Evolutionary conservation across 345 rosid genomes (phyloP), one percentile per base, ranked within the genome.

Genomic region (Aquilaria sinensis): DNA sequence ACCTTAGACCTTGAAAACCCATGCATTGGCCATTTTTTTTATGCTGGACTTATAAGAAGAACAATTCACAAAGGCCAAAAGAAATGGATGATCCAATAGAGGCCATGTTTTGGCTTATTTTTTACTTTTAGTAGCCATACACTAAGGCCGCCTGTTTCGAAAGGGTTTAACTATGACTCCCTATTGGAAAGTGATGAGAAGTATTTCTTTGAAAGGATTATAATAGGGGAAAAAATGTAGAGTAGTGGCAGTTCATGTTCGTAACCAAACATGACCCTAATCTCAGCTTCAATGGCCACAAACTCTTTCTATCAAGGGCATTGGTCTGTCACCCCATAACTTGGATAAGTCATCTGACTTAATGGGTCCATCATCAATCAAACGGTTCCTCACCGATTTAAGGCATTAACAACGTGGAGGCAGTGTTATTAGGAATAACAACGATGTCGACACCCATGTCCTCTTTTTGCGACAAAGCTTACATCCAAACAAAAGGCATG

Each of bases 1-100:
- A 23, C 23, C 23, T 23, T 23, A 23, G 23, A 23, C 23, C 1
- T 23, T 23, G 23, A 23, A 23, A 23, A 1, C 23, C 23, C 23
- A 23, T 1, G 23, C 23, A 23, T 23, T 23, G 23, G 23, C 23
- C 23, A 23, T 23, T 23, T 23, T 23, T 86, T 64, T 67, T 83
- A 55, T 86, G 92, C 70, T 83, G 92, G 65, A 86, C 83, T 67
- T 86, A 83, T 70, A 86, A 86, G 77, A 86, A 83, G 63, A 77
- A 78, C 56, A 77, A 63, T 61, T 71, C 84, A 10, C 87, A 86
- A 48, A 79, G 92, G 69, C 78, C 80, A 11, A 67, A 74, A 53
- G 83, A 80, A 46, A 71, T 81, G 58, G 76, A 77, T 10, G 78
- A 78, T 31, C 47, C 76, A 16, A 69, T 74, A 62, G 89, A 83